Evolutionary conservation across 2,329 filamentous ascomycete species (phyloP).

Genomic region (Fusarium sp.): DNA sequence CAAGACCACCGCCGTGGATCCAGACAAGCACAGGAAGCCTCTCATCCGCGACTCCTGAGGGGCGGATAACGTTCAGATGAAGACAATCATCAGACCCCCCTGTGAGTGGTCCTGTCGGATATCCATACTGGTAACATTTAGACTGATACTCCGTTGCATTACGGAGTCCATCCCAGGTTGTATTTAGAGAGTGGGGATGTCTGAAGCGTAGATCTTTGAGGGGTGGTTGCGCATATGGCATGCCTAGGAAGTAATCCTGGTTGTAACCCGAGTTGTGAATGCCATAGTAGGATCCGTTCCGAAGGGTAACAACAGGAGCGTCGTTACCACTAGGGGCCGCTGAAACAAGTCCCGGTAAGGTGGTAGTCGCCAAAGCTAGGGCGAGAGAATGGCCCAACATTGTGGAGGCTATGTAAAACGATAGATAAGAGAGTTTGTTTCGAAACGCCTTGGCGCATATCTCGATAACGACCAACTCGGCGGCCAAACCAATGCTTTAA

Average conservation of each 20-base stretch:
- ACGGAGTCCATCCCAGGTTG: constrained; percentile 17
- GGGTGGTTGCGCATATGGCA: constrained; percentile 32
- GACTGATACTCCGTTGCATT: constrained; percentile 32
- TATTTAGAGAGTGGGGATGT: constrained; percentile 21
- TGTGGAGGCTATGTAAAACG: not conserved
- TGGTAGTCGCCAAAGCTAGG: not conserved
- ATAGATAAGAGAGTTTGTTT: not conserved
- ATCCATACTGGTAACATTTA: constrained; percentile 26
- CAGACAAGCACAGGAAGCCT: constrained; percentile 30
- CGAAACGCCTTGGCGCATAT: not conserved
- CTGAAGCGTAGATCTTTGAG: constrained; percentile 27
- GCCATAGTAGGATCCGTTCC: constrained; percentile 33
- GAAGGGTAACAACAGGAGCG: constrained; percentile 9
- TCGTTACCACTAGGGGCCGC: not conserved
- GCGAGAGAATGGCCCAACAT: constrained; percentile 13
- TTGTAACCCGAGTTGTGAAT: constrained; percentile 11
- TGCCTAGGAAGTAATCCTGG: constrained; percentile 30
- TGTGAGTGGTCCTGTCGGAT: constrained; percentile 9
- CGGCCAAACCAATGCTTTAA: not conserved
- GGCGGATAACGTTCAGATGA: constrained; percentile 25
- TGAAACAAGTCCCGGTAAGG: not conserved
- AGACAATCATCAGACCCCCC: constrained; percentile 32
- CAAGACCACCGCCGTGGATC: constrained; percentile 32
- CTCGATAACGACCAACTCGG: not conserved
- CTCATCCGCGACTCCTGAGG: not conserved